These are phyloP conservation scores for Dipodascus geniculatus DNA, from an alignment of 805 yeast species.

Conservation along the genomic window DNA sequence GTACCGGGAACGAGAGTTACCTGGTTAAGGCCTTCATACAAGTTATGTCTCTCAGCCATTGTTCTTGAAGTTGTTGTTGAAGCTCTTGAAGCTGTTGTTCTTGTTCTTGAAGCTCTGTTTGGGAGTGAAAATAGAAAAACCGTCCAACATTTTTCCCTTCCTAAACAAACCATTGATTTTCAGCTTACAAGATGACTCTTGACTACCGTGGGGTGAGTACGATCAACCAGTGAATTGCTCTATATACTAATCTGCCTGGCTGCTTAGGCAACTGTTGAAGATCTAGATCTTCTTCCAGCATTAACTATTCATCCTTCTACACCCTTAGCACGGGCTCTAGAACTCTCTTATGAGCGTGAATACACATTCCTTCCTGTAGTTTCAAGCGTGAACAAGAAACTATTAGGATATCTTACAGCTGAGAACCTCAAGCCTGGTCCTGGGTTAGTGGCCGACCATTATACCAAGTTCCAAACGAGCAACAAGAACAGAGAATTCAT, in stretches of 20 bases:
- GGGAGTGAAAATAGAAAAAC: too few species aligned
- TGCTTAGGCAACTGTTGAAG: conserved; percentile 48
- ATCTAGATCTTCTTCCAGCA: conserved; percentile 47
- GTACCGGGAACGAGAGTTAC: conserved; percentile 26
- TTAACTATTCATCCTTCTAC: conserved; percentile 40
- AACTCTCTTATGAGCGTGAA: conserved; percentile 42
- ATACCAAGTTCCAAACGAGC: conserved; percentile 19
- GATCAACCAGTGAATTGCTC: background rate
- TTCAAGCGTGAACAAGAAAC: conserved; percentile 32
- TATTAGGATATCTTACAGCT: conserved; percentile 40
- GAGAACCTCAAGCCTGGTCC: conserved; percentile 25
- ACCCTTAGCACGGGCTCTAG: conserved; percentile 37
- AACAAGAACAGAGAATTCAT: conserved; percentile 24
- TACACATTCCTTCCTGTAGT: conserved; percentile 45
- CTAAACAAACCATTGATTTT: background rate
- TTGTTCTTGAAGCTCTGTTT: too few species aligned
- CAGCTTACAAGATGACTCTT: conserved; percentile 3
- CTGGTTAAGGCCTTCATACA: conserved; percentile 24
- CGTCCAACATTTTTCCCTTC: too few species aligned
- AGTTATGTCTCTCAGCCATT: conserved; percentile 18
- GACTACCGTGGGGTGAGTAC: conserved; percentile 20
- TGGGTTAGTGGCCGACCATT: conserved; percentile 28
- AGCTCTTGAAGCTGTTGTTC: too few species aligned
- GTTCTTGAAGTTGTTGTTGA: conserved; percentile 15
- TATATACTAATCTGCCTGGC: conserved; percentile 1